These are phyloP conservation scores for Didymella exigua DNA, from an alignment of 2,329 filamentous ascomycete species.

Conservation along the genomic window DNA sequence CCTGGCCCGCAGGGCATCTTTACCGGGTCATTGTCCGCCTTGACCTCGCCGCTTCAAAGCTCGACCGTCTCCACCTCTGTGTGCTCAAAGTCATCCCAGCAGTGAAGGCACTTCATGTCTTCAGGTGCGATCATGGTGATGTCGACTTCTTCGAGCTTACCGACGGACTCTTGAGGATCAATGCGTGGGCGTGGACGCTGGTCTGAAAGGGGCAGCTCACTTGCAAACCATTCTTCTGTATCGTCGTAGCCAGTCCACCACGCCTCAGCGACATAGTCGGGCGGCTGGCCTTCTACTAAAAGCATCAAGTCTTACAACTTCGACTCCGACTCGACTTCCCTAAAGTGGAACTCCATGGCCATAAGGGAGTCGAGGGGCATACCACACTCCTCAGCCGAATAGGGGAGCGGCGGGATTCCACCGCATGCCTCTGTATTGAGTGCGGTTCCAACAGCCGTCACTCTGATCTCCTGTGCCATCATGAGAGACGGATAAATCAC, in stretches of 20 bases:
- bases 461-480: not conserved
- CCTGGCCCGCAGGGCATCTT: conserved; percentile 12
- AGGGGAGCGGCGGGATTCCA: not conserved
- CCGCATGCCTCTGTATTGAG: not conserved
- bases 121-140: not conserved
- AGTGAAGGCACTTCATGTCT: not conserved
- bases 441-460: not conserved
- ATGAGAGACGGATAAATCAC: not conserved
- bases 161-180: not conserved
- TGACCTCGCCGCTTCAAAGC: not conserved
- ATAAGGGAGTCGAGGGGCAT: not conserved
- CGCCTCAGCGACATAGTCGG: no score
- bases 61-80: not conserved
- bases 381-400: not conserved
- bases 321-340: no score
- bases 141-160: not conserved
- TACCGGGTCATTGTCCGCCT: conserved; percentile 14
- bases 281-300: no score
- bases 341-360: not conserved
- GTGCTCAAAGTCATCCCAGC: not conserved
- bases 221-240: no score
- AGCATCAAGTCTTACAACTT: no score
- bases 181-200: not conserved
- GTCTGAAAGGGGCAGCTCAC: not conserved
- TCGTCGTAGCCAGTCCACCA: no score